A percentile compares a stretch with the other conserved stretches of the same genome.
Evolutionary conservation across 148 eudicot genomes (phyloP).

Genomic region (Talinum fruticosum): DNA sequence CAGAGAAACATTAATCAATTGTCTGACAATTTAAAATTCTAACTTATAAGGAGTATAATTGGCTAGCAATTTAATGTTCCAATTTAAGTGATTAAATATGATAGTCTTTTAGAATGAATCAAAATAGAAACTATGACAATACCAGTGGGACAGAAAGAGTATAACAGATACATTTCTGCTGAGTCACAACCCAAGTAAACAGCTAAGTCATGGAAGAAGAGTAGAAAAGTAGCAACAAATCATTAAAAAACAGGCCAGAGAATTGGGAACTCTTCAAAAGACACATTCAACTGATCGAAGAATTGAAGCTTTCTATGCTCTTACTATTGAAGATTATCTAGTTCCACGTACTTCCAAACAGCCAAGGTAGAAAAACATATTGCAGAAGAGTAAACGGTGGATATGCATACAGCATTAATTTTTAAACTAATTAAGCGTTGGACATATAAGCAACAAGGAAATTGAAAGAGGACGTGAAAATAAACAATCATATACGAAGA

Average conservation of each 20-base stretch:
- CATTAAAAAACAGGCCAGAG: background rate
- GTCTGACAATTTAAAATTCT: no score
- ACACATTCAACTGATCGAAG: background rate
- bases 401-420: background rate
- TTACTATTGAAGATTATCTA: background rate
- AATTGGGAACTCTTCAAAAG: background rate
- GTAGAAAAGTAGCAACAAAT: background rate
- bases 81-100: no score
- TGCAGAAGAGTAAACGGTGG: background rate
- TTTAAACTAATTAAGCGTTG: background rate
- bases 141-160: no score
- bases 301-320: background rate
- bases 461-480: background rate
- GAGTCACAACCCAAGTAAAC: background rate
- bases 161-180: background rate
- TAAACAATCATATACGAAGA: constrained; percentile 1
- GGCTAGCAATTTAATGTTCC: no score
- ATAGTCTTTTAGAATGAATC: no score
- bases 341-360: background rate
- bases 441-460: background rate
- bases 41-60: no score
- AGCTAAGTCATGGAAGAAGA: background rate
- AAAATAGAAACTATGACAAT: no score
- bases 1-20: no score
- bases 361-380: background rate